Evolutionary conservation across 495 filamentous ascomycete species (phyloP), one percentile per base, ranked within the genome.

Genomic region (Penicillium chermesinum): DNA sequence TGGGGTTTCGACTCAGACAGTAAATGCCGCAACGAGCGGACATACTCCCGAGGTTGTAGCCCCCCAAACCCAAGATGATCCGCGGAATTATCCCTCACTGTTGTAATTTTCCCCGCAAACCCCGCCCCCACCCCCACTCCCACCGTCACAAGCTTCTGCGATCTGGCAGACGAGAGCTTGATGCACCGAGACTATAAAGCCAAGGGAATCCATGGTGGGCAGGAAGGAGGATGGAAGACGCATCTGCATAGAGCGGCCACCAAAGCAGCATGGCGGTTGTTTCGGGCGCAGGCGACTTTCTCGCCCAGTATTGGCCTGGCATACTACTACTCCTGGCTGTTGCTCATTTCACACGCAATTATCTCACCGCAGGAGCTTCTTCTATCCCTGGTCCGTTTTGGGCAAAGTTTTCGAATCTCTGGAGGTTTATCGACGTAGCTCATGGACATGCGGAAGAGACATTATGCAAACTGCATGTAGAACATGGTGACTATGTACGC

Each of bases 401-500:
- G 2, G 56, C 56, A 2, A 53, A 55, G 18, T 10, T 55, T 1
- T 41, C 56, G 3, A 49, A 59, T 38, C 12, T 55, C 20, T 55
- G 52, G 52, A 44, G 56, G 4, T 50, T 53, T 38, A 27, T 55
- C 2, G 45, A 55, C 22, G 56, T 59, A 5, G 44, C 48, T 2
- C 46, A 52, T 18, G 56, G 61, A 22, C 44, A 57, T 27, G 57
- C 65, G 12, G 62, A 73, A 25, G 35, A 43, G 10, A 62, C 58
- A 44, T 55, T 58, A 14, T 42, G 64, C 33, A 53, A 48, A 1
- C 54, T 84, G 0, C 81, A 84, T 44, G 17, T 57, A 7, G 61
- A 65, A 20, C 77, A 83, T 50, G 83, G 82, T 0, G 62, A 72
- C 1, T 63, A 75, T 5, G 81, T 86, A 13, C 72, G 82, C 7